Percentiles rank a stretch among this genome's conserved stretches.
Conservation (phyloP, 305 asterid species). For the Fraxinus velutina region DNA sequence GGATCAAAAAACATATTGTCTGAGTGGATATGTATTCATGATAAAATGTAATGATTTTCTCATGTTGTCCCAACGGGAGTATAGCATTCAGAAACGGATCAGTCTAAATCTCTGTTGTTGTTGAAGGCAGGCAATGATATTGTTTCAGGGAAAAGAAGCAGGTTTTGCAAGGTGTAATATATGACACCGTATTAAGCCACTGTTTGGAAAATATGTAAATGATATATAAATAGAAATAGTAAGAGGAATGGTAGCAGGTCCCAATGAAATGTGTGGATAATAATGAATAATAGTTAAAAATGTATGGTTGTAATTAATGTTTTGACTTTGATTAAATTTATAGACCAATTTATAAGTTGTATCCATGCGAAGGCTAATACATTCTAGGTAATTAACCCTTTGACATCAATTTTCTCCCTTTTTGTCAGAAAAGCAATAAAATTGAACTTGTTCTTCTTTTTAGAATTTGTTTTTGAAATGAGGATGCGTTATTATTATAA, state of each 20-base stretch:
- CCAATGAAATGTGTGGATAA: background rate
- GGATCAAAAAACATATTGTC: constrained; percentile 7
- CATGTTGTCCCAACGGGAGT: background rate
- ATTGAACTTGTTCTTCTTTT: background rate
- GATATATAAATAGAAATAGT: background rate
- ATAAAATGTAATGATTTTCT: constrained; percentile 1
- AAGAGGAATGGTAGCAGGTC: background rate
- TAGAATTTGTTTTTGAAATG: background rate
- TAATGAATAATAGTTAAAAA: background rate
- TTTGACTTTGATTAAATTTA: constrained; percentile 27
- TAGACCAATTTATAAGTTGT: constrained; percentile 23
- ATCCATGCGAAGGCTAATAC: constrained; percentile 21
- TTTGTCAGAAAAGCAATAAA: background rate
- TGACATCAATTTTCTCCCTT: background rate
- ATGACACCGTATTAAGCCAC: background rate
- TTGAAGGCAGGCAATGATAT: background rate
- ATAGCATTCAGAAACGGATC: background rate
- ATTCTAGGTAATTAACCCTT: background rate
- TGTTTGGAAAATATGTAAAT: background rate
- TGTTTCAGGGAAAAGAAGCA: background rate
- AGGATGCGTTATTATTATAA: background rate
- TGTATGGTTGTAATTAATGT: background rate
- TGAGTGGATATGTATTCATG: background rate
- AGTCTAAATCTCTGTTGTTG: background rate
- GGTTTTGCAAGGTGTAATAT: background rate